A percentile compares a stretch with the other conserved stretches of the same genome.
Conservation (phyloP, 164 flowering plant genomes). For the Vitis riparia region DNA sequence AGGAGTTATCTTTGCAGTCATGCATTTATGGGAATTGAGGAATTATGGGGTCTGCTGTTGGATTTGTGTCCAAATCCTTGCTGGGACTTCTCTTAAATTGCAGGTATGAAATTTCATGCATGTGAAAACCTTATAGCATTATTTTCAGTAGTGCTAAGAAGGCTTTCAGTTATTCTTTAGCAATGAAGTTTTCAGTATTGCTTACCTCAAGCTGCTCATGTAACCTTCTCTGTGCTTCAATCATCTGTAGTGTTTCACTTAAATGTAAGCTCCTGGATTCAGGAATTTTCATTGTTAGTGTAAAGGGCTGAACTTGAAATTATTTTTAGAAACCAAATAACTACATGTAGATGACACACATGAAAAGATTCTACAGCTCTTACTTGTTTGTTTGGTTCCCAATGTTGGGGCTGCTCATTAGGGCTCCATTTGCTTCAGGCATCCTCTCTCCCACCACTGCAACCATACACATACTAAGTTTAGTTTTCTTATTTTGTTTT, state of each 20-base stretch:
- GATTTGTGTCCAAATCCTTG: too few species aligned
- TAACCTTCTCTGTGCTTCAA: conserved; percentile 90
- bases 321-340: too few species aligned
- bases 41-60: too few species aligned
- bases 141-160: neutral
- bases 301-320: too few species aligned
- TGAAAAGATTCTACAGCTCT: conserved; percentile 5
- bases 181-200: neutral
- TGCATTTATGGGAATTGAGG: too few species aligned
- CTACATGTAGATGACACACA: neutral
- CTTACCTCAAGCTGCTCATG: conserved; percentile 95
- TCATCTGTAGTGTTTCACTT: conserved; percentile 85
- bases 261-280: conserved; percentile 62
- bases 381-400: conserved; percentile 71
- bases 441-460: conserved; percentile 45
- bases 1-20: too few species aligned
- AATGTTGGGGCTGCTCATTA: conserved; percentile 39
- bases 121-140: too few species aligned
- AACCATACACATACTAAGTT: conserved; percentile 24
- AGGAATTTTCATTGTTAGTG: conserved; percentile 18
- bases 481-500: neutral
- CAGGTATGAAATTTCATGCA: too few species aligned
- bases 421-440: conserved; percentile 49
- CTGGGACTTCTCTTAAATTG: too few species aligned
- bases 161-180: neutral